A percentile compares a stretch with the other conserved stretches of the same genome.
Conservation (phyloP, 441 rosid species). For the Eugenia klotzschiana region DNA sequence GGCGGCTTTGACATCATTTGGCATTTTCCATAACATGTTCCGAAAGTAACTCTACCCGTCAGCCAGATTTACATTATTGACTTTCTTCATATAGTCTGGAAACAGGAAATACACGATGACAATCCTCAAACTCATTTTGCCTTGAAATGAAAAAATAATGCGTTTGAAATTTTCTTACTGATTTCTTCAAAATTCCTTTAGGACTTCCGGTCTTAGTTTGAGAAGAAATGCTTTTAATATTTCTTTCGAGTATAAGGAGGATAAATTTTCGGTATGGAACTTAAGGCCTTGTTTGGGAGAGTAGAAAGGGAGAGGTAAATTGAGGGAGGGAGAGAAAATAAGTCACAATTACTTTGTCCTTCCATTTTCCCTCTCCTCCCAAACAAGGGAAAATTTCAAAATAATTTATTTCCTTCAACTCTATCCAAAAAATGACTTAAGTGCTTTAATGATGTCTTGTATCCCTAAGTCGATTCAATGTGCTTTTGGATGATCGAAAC, state of each 20-base stretch:
- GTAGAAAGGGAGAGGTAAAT: not conserved
- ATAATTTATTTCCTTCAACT: not conserved
- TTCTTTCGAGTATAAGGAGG: not conserved
- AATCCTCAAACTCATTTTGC: not conserved
- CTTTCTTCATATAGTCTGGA: not conserved
- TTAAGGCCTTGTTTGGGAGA: not conserved
- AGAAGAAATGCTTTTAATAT: not conserved
- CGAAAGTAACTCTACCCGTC: not conserved
- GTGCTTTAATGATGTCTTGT: not conserved
- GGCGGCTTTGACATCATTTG: not conserved
- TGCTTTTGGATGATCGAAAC: slow-evolving; percentile 11
- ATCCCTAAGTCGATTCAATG: not conserved
- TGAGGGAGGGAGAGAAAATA: not conserved
- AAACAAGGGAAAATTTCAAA: not conserved
- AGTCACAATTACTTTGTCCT: not conserved
- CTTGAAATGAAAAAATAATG: not conserved
- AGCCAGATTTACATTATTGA: not conserved
- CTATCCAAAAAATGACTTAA: not conserved
- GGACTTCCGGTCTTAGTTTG: not conserved
- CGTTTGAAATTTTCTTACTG: not conserved
- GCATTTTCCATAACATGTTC: not conserved
- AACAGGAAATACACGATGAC: not conserved
- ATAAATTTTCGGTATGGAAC: not conserved
- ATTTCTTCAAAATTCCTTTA: not conserved
- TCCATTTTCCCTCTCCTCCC: not conserved